phyloP scores from a whole-genome alignment of 2,329 filamentous ascomycete genomes.

The Orbilia ellipsospora region DNA sequence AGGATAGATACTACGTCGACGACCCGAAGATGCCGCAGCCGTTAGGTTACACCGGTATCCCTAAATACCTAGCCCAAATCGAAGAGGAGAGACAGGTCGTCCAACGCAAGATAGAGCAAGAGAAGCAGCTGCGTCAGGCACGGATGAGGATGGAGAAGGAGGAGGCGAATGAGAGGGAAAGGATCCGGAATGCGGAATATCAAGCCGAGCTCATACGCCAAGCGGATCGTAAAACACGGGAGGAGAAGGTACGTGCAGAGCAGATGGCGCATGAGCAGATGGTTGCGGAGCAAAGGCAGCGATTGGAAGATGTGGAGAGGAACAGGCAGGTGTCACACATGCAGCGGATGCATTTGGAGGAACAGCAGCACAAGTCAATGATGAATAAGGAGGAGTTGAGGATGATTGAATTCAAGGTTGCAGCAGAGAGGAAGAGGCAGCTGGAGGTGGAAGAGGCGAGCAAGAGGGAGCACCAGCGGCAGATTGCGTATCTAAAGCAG shows the following conservation, averaged over 20 bases:
- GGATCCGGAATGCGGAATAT: slow-evolving; percentile 43
- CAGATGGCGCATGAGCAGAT: slow-evolving; percentile 31
- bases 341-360: slow-evolving; percentile 40
- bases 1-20: slow-evolving; percentile 43
- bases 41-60: slow-evolving; percentile 36
- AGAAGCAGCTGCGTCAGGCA: slow-evolving; percentile 29
- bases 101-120: slow-evolving; percentile 45
- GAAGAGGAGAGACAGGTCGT: slow-evolving; percentile 46
- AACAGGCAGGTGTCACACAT: slow-evolving; percentile 28
- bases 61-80: slow-evolving; percentile 33
- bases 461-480: slow-evolving; percentile 32
- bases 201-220: slow-evolving; percentile 39
- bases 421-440: slow-evolving; percentile 41
- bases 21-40: slow-evolving; percentile 47
- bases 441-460: slow-evolving; percentile 45
- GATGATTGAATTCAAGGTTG: slow-evolving; percentile 52
- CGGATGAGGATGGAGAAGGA: slow-evolving; percentile 43
- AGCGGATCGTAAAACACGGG: slow-evolving; percentile 35
- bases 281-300: slow-evolving; percentile 29
- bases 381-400: slow-evolving; percentile 48
- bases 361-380: slow-evolving; percentile 35
- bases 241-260: slow-evolving; percentile 33
- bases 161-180: slow-evolving; percentile 36
- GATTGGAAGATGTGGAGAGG: slow-evolving; percentile 32
- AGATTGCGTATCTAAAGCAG: slow-evolving; percentile 46